These are phyloP conservation scores for Paraphysoderma sedebokerense DNA, from an alignment of 371 early-diverging fungal species.

Conservation along the genomic window DNA sequence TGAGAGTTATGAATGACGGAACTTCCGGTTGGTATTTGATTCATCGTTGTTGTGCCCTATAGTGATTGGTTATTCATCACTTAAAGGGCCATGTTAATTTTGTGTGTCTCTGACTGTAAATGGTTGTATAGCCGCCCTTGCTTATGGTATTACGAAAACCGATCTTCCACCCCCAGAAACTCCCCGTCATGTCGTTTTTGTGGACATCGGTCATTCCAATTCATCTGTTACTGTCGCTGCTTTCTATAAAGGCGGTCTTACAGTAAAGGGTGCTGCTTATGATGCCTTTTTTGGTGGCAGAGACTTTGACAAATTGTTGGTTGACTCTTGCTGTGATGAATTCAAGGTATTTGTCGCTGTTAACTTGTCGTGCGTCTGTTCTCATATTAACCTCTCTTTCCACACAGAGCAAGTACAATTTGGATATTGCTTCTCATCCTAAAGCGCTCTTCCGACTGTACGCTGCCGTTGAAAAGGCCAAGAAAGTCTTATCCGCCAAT, in stretches of 20 bases:
- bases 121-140: constrained; percentile 83
- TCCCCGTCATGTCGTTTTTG: constrained; percentile 80
- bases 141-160: constrained; percentile 92
- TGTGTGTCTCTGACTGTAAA: background rate
- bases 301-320: constrained; percentile 79
- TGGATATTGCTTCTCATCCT: constrained; percentile 71
- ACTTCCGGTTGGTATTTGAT: no score
- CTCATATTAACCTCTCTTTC: no score
- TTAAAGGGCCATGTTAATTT: background rate
- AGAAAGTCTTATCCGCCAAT: constrained; percentile 92
- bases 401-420: constrained; percentile 90
- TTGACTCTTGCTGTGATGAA: constrained; percentile 62
- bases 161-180: constrained; percentile 92
- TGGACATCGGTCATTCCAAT: constrained; percentile 86
- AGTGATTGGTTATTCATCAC: background rate
- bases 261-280: constrained; percentile 74
- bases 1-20: constrained; percentile 82
- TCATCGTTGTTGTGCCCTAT: constrained; percentile 4
- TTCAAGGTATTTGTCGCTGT: no score
- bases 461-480: constrained; percentile 81
- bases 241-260: constrained; percentile 86
- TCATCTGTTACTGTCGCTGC: constrained; percentile 78
- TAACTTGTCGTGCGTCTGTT: no score
- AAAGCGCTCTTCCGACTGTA: constrained; percentile 86
- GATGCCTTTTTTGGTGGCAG: constrained; percentile 90